Evolutionary conservation across 768 basidiomycete genomes (phyloP), one percentile per base, ranked within the genome.

Genomic region (Lepiota brunneoincarnata): DNA sequence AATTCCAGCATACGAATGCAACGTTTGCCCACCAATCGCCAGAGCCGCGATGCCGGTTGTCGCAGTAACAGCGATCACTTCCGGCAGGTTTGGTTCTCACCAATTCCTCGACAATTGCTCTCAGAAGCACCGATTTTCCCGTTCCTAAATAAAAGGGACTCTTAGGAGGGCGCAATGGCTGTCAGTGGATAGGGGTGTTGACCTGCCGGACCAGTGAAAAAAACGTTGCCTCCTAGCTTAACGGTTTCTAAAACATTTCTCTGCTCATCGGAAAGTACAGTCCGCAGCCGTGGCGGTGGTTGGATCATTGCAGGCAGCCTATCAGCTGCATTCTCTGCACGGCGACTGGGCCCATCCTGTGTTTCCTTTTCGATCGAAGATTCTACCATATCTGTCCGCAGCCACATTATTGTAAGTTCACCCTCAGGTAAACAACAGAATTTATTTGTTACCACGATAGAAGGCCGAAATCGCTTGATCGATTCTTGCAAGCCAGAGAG

Each of bases 171-270:
- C 54, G n/a, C 51, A 40, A 23, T 24, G 11, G n/a, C 14, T 28
- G 20, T 35, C 49, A n/a, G 23, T 26, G 10, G 34, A 1, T 31
- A 42, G 34, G 28, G 40, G 43, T 20, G 55, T 58, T 49, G 54
- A 86, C 87, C 85, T 53, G 88, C 88, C 52, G 84, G 79, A 18
- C 88, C 88, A 1, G 87, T 89, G 66, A 89, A 89, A 70, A 91
- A 89, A 24, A 89, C 75, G 55, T 77, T 87, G 56, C 75, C 66
- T 0, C 82, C 81, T 4, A 72, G 71, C 34, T 80, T 72, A 6
- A 87, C 82, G 35, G 74, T 56, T 9, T 65, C 58, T 11, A 82
- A 40, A n/a, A 82, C 69, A 1, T 51, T 20, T 47, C 58, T 62
- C 50, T 82, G 81, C 49, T 81, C 78, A 1, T 51, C 41, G 0